Conservation (phyloP, 2,329 filamentous ascomycete genomes). For the Cryphonectria radicalis region DNA sequence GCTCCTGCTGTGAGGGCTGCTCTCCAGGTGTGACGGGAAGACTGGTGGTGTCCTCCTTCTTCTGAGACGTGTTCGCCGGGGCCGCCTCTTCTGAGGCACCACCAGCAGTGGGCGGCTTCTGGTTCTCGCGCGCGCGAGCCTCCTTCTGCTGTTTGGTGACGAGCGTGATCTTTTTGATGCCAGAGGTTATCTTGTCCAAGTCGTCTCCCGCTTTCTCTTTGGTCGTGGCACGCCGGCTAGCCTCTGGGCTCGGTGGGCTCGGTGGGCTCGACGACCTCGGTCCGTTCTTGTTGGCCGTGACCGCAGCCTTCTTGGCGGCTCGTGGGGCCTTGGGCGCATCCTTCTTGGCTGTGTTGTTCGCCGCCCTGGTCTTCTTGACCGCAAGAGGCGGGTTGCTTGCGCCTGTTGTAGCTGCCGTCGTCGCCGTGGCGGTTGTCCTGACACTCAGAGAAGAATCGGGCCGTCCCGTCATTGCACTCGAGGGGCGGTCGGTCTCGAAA, state of each 20-base stretch:
- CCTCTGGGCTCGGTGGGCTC: conserved; percentile 2
- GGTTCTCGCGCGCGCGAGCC: conserved; percentile 50
- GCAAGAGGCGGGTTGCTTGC: conserved; percentile 43
- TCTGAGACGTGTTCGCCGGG: neutral
- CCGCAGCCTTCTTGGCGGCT: conserved; percentile 15
- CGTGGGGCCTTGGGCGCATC: conserved; percentile 38
- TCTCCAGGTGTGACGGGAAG: conserved; percentile 19
- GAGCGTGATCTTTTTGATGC: conserved; percentile 66
- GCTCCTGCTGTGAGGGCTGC: neutral
- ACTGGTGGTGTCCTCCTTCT: neutral
- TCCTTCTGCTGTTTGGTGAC: conserved; percentile 63
- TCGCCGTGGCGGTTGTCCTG: conserved; percentile 39
- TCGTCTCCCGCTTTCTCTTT: conserved; percentile 40
- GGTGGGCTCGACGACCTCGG: conserved; percentile 24
- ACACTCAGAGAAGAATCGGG: conserved; percentile 49
- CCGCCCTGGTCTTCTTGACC: conserved; percentile 64
- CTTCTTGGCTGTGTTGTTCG: conserved; percentile 48
- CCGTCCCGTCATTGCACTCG: conserved; percentile 47
- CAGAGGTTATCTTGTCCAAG: conserved; percentile 59
- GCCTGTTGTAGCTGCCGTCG: conserved; percentile 32
- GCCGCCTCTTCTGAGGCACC: conserved; percentile 35
- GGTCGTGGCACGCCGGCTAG: conserved; percentile 15
- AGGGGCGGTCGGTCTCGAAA: conserved; percentile 37
- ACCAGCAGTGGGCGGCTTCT: conserved; percentile 55
- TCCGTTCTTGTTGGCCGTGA: conserved; percentile 22